These are phyloP conservation scores for Plasmodium malariae DNA, from an alignment of 169 alveolate genomes.

Conservation along the genomic window DNA sequence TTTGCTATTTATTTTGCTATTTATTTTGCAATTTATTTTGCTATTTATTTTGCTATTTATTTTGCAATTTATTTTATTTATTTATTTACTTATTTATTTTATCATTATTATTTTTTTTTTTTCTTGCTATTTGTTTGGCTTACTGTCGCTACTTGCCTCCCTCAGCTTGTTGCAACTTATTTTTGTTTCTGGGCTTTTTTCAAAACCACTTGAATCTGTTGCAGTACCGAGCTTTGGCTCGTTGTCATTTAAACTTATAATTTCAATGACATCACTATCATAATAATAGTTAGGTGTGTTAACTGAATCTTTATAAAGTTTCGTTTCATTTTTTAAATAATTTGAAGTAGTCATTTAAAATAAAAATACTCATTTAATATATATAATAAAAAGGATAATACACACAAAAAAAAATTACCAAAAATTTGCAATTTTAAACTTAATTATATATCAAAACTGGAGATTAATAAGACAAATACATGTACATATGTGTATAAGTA, in stretches of 20 bases:
- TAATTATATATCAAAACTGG: too few species aligned
- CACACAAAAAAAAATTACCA: too few species aligned
- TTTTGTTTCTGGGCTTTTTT: neutral
- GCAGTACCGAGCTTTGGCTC: neutral
- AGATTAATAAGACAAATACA: too few species aligned
- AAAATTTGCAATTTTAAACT: too few species aligned
- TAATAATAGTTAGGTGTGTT: constrained; percentile 17
- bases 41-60: too few species aligned
- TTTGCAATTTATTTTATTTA: too few species aligned
- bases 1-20: too few species aligned
- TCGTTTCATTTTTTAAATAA: constrained; percentile 47
- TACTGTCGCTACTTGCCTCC: constrained; percentile 48
- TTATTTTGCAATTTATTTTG: too few species aligned
- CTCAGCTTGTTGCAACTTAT: neutral
- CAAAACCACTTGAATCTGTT: neutral
- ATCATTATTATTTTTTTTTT: too few species aligned
- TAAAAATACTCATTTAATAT: constrained; percentile 19
- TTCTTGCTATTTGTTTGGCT: neutral
- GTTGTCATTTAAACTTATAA: constrained; percentile 52
- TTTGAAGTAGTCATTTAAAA: constrained; percentile 73
- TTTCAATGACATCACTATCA: constrained; percentile 61
- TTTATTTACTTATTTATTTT: too few species aligned
- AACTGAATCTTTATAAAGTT: constrained; percentile 9
- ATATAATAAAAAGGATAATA: neutral
- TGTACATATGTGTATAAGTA: too few species aligned